Evolutionary conservation across 345 rosid genomes (phyloP), one percentile per base, ranked within the genome.

Genomic region (Salix suchowensis): DNA sequence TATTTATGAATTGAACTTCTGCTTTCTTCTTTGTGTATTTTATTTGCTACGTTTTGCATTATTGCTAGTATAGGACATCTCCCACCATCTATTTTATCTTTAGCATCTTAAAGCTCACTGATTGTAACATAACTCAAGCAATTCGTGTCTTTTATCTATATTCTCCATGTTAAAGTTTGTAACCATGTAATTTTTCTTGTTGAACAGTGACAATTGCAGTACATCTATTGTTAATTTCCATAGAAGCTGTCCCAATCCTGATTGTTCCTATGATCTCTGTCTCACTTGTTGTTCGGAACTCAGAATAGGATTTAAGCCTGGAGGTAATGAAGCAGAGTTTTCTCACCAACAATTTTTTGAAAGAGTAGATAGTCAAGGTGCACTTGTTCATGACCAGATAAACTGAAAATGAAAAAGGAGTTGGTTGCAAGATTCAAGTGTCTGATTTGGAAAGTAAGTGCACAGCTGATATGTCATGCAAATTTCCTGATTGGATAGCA

Each of bases 181-280:
- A 42, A 78, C 77, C 46, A 52, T 24, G 67, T 42, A 37, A 50
- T 52, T 73, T 7, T 77, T 32, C 64, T 82, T 70, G 36, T 78
- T 70, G 23, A 65, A 80, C 88, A 88, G 91, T 82, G 87, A 88
- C 76, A 88, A 84, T 71, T 88, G 91, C 85, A 86, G 54, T 46
- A 88, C 91, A 16, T 85, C 90, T 50, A 87, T 87, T 65, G 84
- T 87, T 74, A 80, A 83, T 80, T 84, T 82, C 80, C 87, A 87
- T 42, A 71, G 90, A 78, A 87, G 84, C 82, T 87, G 90, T 77
- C 74, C 85, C 62, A 74, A 73, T 76, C 77, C 84, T 24, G 81
- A 68, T 52, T 88, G 92, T 84, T 76, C 82, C 30, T 89, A 84
- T 80, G 90, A 89, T 83, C 83, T 89, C 34, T 89, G 92, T 67